Base-by-base conservation (phyloP, 2,329 filamentous ascomycete species). In the Sclerotinia glacialis region DNA sequence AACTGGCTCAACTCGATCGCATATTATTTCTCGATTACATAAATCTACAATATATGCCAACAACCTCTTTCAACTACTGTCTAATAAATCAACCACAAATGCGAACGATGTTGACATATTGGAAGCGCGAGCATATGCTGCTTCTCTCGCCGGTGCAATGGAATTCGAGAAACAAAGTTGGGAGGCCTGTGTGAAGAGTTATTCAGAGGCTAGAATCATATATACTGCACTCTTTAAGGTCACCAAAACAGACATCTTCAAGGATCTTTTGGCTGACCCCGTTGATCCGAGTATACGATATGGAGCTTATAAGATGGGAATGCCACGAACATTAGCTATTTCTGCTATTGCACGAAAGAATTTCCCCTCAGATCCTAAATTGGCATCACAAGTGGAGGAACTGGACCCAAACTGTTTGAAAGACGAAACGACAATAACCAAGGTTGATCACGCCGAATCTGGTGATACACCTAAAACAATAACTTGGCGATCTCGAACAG, bases 221-320 rank as follows among this genome's bases (percentile, higher is more conserved):
- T 99, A 98, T 80, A 88, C 85, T 68, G 88, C 90, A 0, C 81
- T 99, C 53, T 83, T 88, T 23, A 83, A 84, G 37, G 81, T 85
- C 69, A 86, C 80, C 69, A 89, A 87, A 76, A 89, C 87, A 69
- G 94, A 97, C 67, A 81, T 90, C 46, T 95, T 92, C 82, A 93
- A 91, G 76, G 94, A 98, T 69, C 83, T 97, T 31, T 81, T 99
- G 67, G 87, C 89, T 58, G 89, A 91, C 73, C 96, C 91, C 5
- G 89, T 97, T 69, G 95, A 99, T 76, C 93, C 93, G 2, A 96
- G 93, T 69, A 91, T 99, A 74, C 89, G 94, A 70, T 98, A 96
- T 77, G 93, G 93, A 46, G 93, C 95, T 23, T 98, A 98, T 77
- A 93, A 97, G 78, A 84, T 93, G 76, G 90, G 94, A 76, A 86